These are phyloP conservation scores for Pichia occidentalis DNA, from an alignment of 805 yeast species.

Conservation along the genomic window DNA sequence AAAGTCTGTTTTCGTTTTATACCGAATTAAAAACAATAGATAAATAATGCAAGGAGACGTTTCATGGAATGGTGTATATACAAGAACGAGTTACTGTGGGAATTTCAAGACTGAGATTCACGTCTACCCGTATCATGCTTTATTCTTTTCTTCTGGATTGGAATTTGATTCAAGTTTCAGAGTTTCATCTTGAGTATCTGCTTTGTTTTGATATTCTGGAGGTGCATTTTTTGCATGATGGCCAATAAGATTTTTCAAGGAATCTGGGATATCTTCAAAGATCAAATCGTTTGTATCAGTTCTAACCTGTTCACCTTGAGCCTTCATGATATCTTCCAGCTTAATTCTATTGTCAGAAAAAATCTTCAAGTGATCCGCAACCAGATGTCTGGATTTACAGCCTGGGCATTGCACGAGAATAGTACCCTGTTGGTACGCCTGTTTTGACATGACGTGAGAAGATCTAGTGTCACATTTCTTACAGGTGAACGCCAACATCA, in stretches of 20 bases:
- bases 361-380: conserved; percentile 81
- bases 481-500: conserved; percentile 89
- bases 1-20: too few species aligned
- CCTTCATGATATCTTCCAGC: conserved; percentile 69
- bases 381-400: conserved; percentile 79
- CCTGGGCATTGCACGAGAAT: conserved; percentile 90
- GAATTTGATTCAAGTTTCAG: conserved; percentile 12
- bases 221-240: conserved; percentile 69
- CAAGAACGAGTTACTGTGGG: too few species aligned
- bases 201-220: conserved; percentile 25
- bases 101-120: too few species aligned
- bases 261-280: conserved; percentile 61
- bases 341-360: conserved; percentile 74
- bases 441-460: conserved; percentile 85
- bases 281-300: conserved; percentile 60
- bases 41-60: too few species aligned
- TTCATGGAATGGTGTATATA: too few species aligned
- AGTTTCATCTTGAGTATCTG: conserved; percentile 5
- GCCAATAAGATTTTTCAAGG: conserved; percentile 44
- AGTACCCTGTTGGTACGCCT: conserved; percentile 81
- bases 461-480: conserved; percentile 80
- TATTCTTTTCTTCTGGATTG: background rate
- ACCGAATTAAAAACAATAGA: too few species aligned
- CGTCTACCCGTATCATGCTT: conserved; percentile 3
- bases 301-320: conserved; percentile 70